Evolutionary conservation across 208 protist species (phyloP), one percentile per base, ranked within the genome.

Genomic region (Leishmania lainsoni): DNA sequence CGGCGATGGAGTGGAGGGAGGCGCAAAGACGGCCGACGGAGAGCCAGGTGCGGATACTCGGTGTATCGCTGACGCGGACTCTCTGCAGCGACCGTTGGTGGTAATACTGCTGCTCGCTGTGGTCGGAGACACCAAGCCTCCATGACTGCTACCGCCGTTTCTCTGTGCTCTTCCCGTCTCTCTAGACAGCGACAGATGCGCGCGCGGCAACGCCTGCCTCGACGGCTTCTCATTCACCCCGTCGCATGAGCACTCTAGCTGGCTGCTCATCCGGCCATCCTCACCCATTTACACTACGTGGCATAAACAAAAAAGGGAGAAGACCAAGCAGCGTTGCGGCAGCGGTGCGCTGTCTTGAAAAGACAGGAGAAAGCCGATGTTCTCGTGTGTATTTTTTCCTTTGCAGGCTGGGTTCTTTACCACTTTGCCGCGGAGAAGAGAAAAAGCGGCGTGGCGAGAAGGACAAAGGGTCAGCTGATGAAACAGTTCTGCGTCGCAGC

Each of bases 1-100:
- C 49, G 83, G 83, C 20, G 83, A 73, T 9, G 81, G 80, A 22
- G 86, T 80, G 9, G 83, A 83, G n/a, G 83, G 86, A 22, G 83
- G 83, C 3, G 52, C 79, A 45, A 83, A 85, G 42, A 80, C 56
- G 8, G 70, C 49, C 14, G 68, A 22, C 12, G 79, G 75, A 9
- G 83, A 80, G 17, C 51, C 32, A 35, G 75, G 59, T 20, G 59
- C 59, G 45, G 69, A 80, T 45, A 54, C 58, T 22, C 48, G 75
- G 17, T 22, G 56, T 29, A 56, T 65, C 20, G 32, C 69, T 29
- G 12, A 48, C 45, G 70, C 35, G 9, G 73, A 59, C 52, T 77
- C 73, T 65, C 48, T 76, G 35, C 32, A 48, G 58, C 74, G 22
- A 2, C 52, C 70, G 35, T 72, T 84, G 20, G 59, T 73, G 12